Conservation (phyloP, 768 basidiomycete species). For the Kwoniella heveanensis region DNA sequence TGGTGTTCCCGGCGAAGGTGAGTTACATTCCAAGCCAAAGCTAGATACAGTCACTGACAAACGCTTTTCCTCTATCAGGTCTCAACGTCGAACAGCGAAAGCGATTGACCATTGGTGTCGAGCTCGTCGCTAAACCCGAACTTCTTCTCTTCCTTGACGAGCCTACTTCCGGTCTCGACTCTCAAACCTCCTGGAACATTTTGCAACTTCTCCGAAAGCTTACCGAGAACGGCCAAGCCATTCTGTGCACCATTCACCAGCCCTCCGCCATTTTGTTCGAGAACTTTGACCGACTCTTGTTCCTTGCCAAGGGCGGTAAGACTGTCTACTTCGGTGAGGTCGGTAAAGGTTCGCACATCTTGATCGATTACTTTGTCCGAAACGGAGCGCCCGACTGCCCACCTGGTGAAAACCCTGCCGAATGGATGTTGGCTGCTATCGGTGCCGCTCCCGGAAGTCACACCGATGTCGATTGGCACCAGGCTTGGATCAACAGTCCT, state of each 20-base stretch:
- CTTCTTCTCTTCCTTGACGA: slow-evolving; percentile 61
- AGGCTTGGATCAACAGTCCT: slow-evolving; percentile 63
- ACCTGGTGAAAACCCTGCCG: slow-evolving; percentile 69
- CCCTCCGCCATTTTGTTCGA: slow-evolving; percentile 79
- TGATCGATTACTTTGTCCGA: slow-evolving; percentile 74
- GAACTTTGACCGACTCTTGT: slow-evolving; percentile 67
- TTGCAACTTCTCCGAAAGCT: slow-evolving; percentile 60
- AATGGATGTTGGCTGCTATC: slow-evolving; percentile 70
- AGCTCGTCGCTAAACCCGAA: slow-evolving; percentile 57
- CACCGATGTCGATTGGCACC: slow-evolving; percentile 65
- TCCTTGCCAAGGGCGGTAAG: slow-evolving; percentile 73
- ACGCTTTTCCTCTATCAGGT: slow-evolving; percentile 31
- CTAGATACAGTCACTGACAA: neutral
- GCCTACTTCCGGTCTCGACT: slow-evolving; percentile 63
- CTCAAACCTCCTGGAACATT: slow-evolving; percentile 83
- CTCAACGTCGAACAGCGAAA: slow-evolving; percentile 47
- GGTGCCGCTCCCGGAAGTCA: slow-evolving; percentile 70
- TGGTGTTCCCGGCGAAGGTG: slow-evolving; percentile 55
- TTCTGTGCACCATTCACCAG: slow-evolving; percentile 59
- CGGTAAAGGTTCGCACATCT: slow-evolving; percentile 68
- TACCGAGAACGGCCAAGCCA: slow-evolving; percentile 58
- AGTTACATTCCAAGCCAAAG: slow-evolving; percentile 6
- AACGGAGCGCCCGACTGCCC: slow-evolving; percentile 72
- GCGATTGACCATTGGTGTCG: slow-evolving; percentile 56
- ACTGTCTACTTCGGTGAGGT: slow-evolving; percentile 95